phyloP scores from a whole-genome alignment of 305 asterid genomes.

The Stenogyne calaminthoides region DNA sequence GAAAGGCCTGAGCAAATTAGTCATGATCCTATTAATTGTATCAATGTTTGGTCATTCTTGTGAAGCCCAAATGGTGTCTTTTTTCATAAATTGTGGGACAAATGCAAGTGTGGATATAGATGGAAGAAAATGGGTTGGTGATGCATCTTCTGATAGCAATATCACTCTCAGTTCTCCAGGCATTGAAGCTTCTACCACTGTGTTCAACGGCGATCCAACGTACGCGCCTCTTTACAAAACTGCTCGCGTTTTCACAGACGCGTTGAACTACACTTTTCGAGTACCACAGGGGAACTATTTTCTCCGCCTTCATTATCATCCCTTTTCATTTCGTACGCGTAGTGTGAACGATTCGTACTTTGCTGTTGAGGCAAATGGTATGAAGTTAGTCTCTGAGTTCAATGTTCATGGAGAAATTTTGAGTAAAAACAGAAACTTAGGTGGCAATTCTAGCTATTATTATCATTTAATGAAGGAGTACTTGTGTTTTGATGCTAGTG shows the following conservation, averaged over 20 bases:
- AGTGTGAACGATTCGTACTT: constrained; percentile 50
- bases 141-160: constrained; percentile 50
- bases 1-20: constrained; percentile 40
- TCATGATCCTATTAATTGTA: constrained; percentile 28
- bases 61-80: constrained; percentile 41
- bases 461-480: constrained; percentile 53
- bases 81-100: constrained; percentile 68
- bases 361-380: constrained; percentile 50
- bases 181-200: constrained; percentile 51
- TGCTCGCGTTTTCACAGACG: constrained; percentile 56
- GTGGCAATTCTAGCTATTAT: constrained; percentile 29
- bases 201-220: constrained; percentile 43
- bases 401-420: constrained; percentile 53
- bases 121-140: constrained; percentile 80
- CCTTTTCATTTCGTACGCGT: constrained; percentile 41
- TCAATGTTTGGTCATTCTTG: constrained; percentile 31
- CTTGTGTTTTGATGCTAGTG: constrained; percentile 36
- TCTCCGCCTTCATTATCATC: constrained; percentile 64
- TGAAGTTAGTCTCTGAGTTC: constrained; percentile 54
- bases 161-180: constrained; percentile 61
- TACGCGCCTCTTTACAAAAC: constrained; percentile 55
- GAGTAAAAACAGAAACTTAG: constrained; percentile 32
- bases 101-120: constrained; percentile 60
- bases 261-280: constrained; percentile 52
- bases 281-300: constrained; percentile 49